These are phyloP conservation scores for Croton laevigatus DNA, from an alignment of 441 rosid genomes.

Conservation along the genomic window DNA sequence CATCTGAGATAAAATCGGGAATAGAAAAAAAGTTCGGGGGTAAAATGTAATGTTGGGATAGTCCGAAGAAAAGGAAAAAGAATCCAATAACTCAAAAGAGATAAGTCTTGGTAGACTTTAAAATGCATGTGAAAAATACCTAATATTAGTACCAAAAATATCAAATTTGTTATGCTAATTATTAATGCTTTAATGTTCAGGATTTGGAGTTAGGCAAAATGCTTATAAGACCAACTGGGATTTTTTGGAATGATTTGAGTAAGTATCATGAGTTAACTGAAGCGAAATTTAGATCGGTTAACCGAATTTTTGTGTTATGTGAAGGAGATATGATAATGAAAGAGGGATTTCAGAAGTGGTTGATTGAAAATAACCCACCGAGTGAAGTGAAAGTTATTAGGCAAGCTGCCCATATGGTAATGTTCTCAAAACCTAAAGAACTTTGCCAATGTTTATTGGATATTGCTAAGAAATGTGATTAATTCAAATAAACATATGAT, in stretches of 20 bases:
- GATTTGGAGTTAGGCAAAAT: constrained; percentile 31
- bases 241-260: constrained; percentile 23
- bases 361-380: constrained; percentile 22
- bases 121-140: no score
- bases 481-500: no score
- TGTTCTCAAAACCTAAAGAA: constrained; percentile 27
- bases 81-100: no score
- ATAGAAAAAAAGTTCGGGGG: no score
- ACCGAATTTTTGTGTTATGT: constrained; percentile 22
- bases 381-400: constrained; percentile 20
- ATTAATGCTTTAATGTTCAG: constrained; percentile 23
- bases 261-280: constrained; percentile 22
- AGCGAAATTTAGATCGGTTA: constrained; percentile 24
- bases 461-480: constrained; percentile 24
- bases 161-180: neutral
- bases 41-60: no score
- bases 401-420: constrained; percentile 30
- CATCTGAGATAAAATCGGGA: no score
- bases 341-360: constrained; percentile 27
- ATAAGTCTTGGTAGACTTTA: no score
- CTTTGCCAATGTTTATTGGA: constrained; percentile 12
- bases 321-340: constrained; percentile 21
- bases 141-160: no score
- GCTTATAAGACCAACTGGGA: constrained; percentile 24
- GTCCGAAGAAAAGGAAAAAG: no score